Evolutionary conservation across 1,284 basidiomycete genomes (phyloP).

Genomic region (Rhizoctonia solani): DNA sequence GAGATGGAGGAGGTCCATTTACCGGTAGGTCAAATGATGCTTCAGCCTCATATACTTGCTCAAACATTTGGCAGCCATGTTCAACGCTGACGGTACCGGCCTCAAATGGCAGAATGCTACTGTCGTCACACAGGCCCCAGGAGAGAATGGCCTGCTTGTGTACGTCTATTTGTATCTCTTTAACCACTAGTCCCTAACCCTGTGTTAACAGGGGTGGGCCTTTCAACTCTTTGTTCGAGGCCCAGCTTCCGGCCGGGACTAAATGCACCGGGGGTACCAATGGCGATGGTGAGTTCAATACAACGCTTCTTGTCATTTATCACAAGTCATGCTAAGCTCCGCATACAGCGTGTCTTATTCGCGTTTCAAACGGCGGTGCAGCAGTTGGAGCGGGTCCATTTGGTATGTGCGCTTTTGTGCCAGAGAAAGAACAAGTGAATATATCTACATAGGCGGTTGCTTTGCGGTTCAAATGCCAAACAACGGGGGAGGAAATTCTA

Average conservation of each 20-base stretch:
- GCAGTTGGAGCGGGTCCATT: slow-evolving; percentile 30
- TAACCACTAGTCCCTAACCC: neutral
- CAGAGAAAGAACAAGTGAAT: too few species aligned
- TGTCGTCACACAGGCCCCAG: slow-evolving; percentile 25
- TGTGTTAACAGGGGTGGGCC: slow-evolving; percentile 2
- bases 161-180: neutral
- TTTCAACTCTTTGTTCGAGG: slow-evolving; percentile 28
- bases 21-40: neutral
- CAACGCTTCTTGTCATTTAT: neutral
- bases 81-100: slow-evolving; percentile 32
- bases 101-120: slow-evolving; percentile 25
- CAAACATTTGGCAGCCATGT: slow-evolving; percentile 2
- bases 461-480: slow-evolving; percentile 18
- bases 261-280: slow-evolving; percentile 24
- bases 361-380: slow-evolving; percentile 29
- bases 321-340: neutral
- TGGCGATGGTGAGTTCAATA: slow-evolving; percentile 14
- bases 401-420: too few species aligned
- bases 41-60: neutral
- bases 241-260: slow-evolving; percentile 18
- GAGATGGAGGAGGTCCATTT: slow-evolving; percentile 30
- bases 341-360: slow-evolving; percentile 9
- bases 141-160: slow-evolving; percentile 25
- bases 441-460: slow-evolving; percentile 27
- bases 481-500: slow-evolving; percentile 3